Base-by-base conservation (phyloP, 1,284 basidiomycete genomes). In the Blastosporella zonata region DNA sequence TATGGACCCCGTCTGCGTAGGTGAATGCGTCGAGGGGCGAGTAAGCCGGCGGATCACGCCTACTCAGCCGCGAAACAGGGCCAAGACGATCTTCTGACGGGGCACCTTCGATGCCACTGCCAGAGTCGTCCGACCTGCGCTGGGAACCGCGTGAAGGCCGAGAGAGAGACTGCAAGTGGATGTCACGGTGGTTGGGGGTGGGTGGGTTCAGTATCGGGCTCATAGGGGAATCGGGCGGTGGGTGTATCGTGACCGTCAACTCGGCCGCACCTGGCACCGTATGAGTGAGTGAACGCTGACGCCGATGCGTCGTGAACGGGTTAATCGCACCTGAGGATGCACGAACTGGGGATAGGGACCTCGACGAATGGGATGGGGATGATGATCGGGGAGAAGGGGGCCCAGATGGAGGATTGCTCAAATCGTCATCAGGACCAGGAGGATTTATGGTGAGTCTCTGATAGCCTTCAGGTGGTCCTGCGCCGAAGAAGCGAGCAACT, bases 1-100 rank as follows among this genome's bases (percentile, higher is more conserved):
- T 80, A 49, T 86, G 84, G 21, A 91, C 89, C 31, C 89, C 88
- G 33, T 91, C 88, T 25, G 83, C 74, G 59, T 91, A 90, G 34
- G 81, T 78, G 58, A 75, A 87, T 10, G 89, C 85, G 60, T 91
- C 88, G 58, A 91, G 65, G 15, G 89, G 88, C 6, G 88, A 90
- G 67, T 91, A 91, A 18, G 85, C 86, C 20, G 88, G 88, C 22
- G 88, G 88, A 52, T 85, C 84, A 50, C 79, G 73, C 56, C 78
- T 72, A 42, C 68, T 68, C 29, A 75, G 48, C 12, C 56, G 67
- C 56, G 20, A 60, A 40, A 54, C 51, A 35, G 64, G 61, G 29
- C 61, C 51, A 43, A 66, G 57, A 13, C 60, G 57, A 45, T 67
- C 65, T 31, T 56, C 56, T 28, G 46, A 50, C 45, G 46, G 23